phyloP scores from a whole-genome alignment of 805 yeast species.

The Suhomyces xylopsoci region DNA sequence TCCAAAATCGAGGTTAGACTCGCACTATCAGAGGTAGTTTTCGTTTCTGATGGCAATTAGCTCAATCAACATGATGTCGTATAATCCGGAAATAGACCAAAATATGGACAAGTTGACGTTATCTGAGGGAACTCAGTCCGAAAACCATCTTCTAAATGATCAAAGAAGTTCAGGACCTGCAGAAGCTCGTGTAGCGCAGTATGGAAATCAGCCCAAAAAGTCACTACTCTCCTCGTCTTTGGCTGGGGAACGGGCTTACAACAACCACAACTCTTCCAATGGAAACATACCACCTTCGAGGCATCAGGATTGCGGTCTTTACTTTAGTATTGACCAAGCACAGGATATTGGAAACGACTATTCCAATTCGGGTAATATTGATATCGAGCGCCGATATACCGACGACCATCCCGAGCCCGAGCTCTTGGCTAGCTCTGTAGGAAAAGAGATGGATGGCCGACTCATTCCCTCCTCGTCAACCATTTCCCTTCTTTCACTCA shows the following conservation, averaged over 20 bases:
- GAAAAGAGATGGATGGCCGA: slow-evolving; percentile 38
- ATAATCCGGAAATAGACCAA: slow-evolving; percentile 3
- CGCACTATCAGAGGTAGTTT: neutral
- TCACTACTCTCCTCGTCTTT: slow-evolving; percentile 28
- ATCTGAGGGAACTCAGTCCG: neutral
- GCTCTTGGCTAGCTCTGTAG: slow-evolving; percentile 41
- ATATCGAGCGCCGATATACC: slow-evolving; percentile 6
- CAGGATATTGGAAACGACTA: slow-evolving; percentile 3
- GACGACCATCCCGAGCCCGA: slow-evolving; percentile 46
- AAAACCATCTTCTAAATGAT: neutral
- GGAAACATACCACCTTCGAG: neutral
- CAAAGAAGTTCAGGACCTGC: neutral
- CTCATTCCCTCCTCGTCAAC: slow-evolving; percentile 43
- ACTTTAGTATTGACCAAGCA: slow-evolving; percentile 12
- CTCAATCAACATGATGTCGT: slow-evolving; percentile 31
- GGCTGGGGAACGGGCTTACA: slow-evolving; percentile 18
- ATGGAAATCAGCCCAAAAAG: slow-evolving; percentile 8
- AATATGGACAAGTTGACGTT: slow-evolving; percentile 3
- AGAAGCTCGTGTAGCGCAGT: neutral
- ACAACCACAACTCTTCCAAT: neutral
- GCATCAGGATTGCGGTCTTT: neutral
- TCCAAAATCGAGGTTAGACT: neutral
- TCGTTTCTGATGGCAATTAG: neutral
- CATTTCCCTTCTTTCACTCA: slow-evolving; percentile 38
- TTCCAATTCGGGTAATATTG: slow-evolving; percentile 4